Conservation (phyloP, 164 flowering plant species). For the Vitis vinifera region ASM3070453v1 NC_081805.1:26496501-26497000, state of each 20-base stretch:
- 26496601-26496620: constrained; percentile 67
- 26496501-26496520: constrained; percentile 73
- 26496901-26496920: constrained; percentile 87
- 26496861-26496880: constrained; percentile 65
- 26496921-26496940: constrained; percentile 50
- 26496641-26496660: constrained; percentile 53
- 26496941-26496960: constrained; percentile 38
- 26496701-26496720: constrained; percentile 43
- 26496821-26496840: constrained; percentile 87
- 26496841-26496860: constrained; percentile 64
- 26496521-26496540: constrained; percentile 59
- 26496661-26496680: constrained; percentile 43
- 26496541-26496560: constrained; percentile 45
- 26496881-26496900: constrained; percentile 96
- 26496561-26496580: constrained; percentile 59
- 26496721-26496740: constrained; percentile 40
- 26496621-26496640: constrained; percentile 91
- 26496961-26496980: constrained; percentile 73
- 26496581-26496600: constrained; percentile 32
- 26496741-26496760: constrained; percentile 12
- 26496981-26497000: constrained; percentile 58
- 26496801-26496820: constrained; percentile 64
- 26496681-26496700: constrained; percentile 33
- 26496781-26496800: constrained; percentile 63
- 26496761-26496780: constrained; percentile 78